Evolutionary conservation across 2,329 filamentous ascomycete species (phyloP), one percentile per base, ranked within the genome.

Genomic region (Xylaria sp.): DNA sequence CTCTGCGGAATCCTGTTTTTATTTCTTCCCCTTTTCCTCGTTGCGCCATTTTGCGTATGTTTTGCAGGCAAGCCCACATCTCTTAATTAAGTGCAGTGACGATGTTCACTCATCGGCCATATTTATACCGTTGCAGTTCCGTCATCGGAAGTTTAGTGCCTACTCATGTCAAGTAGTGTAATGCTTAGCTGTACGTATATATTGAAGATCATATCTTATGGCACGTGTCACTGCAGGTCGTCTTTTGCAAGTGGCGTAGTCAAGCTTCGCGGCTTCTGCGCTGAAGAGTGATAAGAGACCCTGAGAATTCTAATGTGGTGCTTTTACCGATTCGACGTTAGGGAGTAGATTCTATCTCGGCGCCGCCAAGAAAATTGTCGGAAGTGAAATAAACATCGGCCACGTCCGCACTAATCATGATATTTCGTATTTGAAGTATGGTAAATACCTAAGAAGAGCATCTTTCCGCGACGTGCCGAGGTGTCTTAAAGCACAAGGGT

Each of bases 141-240:
- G 25, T 52, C 13, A 28, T 7, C 23, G 51, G 56, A 62, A 41
- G 34, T 32, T 65, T 34, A 48, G 52, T 62, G 32, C 34, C 34
- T 41, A 23, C 54, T 46, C 8, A 46, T n/a, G 13, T 52, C n/a
- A 32, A 46, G 37, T 57, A 44, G 37, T 44, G 10, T 23, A 10
- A 10, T 37, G 10, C 34, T 37, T 37, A 37, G 34, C 28, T 46
- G 7, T 55, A 7, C 28, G 28, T 18, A 20, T 46, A 58, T 46
- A 20, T 13, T 34, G 39, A 12, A 15, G 56, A 58, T 48, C 56
- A 20, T 28, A 18, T 32, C 15, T 23, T n/a, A 20, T 28, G 32
- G 15, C 56, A 48, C 56, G 56, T 58, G 56, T 39, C 51, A 63
- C 52, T 58, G 57, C 56, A 61, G 23, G 18, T 58, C 3, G 37